phyloP scores from a whole-genome alignment of 176 grass and related monocot genomes.

The Pontederia crassipes region DNA sequence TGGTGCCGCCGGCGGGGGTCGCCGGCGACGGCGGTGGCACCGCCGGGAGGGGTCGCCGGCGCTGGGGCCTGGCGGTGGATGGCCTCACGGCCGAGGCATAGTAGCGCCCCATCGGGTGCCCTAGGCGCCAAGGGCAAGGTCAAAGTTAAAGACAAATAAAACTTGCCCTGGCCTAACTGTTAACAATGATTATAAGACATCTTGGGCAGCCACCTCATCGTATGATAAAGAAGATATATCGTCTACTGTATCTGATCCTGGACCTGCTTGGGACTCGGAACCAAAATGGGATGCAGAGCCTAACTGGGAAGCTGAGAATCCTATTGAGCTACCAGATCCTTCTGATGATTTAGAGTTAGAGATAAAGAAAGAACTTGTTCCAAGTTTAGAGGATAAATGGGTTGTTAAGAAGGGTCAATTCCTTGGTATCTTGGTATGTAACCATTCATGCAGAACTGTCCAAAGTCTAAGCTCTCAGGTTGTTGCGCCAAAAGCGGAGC shows the following conservation, averaged over 20 bases:
- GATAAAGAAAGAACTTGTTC: slow-evolving; percentile 53
- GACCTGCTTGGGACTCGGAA: background rate
- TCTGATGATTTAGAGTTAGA: slow-evolving; percentile 32
- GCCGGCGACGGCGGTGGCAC: too few species aligned
- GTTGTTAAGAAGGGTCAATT: slow-evolving; percentile 82
- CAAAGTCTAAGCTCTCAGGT: slow-evolving; percentile 97
- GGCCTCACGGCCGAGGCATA: too few species aligned
- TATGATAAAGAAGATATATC: slow-evolving; percentile 49
- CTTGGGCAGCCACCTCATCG: background rate
- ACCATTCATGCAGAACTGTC: slow-evolving; percentile 88
- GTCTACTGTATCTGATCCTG: slow-evolving; percentile 35
- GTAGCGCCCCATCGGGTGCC: too few species aligned
- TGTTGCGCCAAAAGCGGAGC: slow-evolving; percentile 23
- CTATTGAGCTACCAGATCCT: background rate
- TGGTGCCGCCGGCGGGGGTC: too few species aligned
- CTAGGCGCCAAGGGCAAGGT: slow-evolving; percentile 84
- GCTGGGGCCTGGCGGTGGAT: too few species aligned
- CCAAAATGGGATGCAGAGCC: background rate
- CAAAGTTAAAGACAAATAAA: slow-evolving; percentile 36
- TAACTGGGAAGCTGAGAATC: background rate
- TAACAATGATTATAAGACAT: background rate
- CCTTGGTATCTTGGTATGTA: slow-evolving; percentile 89
- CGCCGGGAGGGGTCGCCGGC: too few species aligned
- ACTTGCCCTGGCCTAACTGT: background rate
- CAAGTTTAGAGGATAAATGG: slow-evolving; percentile 96